phyloP scores from a whole-genome alignment of 2,329 filamentous ascomycete genomes.

The Monosporascus sp. region DNA sequence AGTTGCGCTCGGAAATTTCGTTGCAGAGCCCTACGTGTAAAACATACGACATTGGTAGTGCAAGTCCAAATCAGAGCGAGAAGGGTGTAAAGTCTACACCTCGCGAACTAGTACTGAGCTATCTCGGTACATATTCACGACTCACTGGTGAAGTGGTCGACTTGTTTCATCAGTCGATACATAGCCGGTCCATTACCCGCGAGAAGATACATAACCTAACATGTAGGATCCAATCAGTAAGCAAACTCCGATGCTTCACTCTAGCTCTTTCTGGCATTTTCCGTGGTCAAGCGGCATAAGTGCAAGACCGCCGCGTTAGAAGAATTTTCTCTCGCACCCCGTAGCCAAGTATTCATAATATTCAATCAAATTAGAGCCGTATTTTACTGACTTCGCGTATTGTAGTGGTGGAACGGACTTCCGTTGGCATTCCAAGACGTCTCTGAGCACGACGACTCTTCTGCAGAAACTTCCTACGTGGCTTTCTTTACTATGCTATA shows the following conservation, averaged over 20 bases:
- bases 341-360: background rate
- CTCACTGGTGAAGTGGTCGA: conserved; percentile 5
- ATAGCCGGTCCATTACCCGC: conserved; percentile 2
- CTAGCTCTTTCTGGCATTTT: background rate
- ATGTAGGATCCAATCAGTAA: conserved; percentile 1
- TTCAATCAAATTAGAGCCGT: background rate
- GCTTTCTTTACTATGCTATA: conserved; percentile 4
- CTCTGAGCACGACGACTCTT: background rate
- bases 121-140: conserved; percentile 3
- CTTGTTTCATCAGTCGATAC: conserved; percentile 6
- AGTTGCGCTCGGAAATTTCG: background rate
- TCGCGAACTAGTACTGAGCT: conserved; percentile 1
- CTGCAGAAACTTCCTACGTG: background rate
- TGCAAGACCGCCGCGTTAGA: no score
- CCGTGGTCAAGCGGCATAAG: background rate
- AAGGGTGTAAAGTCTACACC: background rate
- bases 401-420: conserved; percentile 7
- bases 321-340: no score
- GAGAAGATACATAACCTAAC: conserved; percentile 6
- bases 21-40: background rate
- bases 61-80: background rate
- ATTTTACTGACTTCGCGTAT: background rate
- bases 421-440: conserved; percentile 3
- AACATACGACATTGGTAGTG: background rate
- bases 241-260: background rate